A percentile compares a stretch with the other conserved stretches of the same genome.
Conservation (phyloP, 1,284 basidiomycete species). For the Violaceomyces palustris region DNA sequence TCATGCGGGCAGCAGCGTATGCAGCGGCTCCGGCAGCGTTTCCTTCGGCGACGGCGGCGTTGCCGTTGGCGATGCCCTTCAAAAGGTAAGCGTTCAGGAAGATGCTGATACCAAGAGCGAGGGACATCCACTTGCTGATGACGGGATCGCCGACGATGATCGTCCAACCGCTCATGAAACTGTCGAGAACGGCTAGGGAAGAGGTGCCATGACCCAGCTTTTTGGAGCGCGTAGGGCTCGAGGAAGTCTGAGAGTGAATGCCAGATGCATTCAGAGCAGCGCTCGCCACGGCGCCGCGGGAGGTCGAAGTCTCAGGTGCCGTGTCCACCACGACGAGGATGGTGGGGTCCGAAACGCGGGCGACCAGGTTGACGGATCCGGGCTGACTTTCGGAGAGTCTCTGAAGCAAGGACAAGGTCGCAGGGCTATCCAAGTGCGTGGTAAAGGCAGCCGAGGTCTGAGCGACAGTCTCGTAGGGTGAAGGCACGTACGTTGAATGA, state of each 20-base stretch:
- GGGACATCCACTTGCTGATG: slow-evolving; percentile 90
- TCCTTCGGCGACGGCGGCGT: slow-evolving; percentile 47
- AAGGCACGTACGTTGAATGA: slow-evolving; percentile 49
- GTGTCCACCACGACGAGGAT: slow-evolving; percentile 68
- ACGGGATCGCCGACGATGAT: slow-evolving; percentile 91
- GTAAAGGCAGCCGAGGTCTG: slow-evolving; percentile 26
- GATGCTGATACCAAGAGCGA: slow-evolving; percentile 78
- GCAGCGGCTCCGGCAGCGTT: slow-evolving; percentile 51
- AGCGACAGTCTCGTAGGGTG: slow-evolving; percentile 41
- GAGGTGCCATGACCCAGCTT: slow-evolving; percentile 17
- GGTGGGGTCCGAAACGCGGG: slow-evolving; percentile 53
- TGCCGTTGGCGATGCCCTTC: slow-evolving; percentile 62
- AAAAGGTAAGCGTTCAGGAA: slow-evolving; percentile 89
- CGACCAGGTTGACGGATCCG: slow-evolving; percentile 32
- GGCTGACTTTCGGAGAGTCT: slow-evolving; percentile 30
- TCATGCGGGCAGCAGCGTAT: slow-evolving; percentile 49
- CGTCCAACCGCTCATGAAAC: slow-evolving; percentile 91
- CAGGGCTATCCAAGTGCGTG: slow-evolving; percentile 11
- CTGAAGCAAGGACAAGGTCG: slow-evolving; percentile 37
- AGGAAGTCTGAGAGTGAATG: slow-evolving; percentile 11
- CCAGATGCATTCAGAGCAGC: slow-evolving; percentile 44
- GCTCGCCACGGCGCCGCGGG: slow-evolving; percentile 26
- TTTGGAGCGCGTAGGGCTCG: slow-evolving; percentile 9
- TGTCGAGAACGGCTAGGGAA: slow-evolving; percentile 61
- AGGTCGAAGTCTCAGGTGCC: slow-evolving; percentile 11